Base-by-base conservation (phyloP, 352 stramenopile genomes). In the Phytophthora tubulina region DNA sequence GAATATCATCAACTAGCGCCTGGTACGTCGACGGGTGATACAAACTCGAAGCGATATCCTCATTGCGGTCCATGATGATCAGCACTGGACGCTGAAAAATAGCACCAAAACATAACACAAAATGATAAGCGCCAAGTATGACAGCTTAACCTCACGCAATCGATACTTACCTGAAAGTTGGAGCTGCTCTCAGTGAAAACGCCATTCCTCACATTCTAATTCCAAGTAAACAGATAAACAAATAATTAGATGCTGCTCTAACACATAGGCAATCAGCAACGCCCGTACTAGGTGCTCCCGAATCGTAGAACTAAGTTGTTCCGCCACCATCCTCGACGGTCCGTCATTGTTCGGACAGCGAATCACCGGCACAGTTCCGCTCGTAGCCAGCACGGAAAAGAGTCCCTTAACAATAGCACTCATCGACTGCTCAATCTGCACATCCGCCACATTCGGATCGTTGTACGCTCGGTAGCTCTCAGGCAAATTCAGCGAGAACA, bases 31-130 rank as follows among this genome's bases (percentile, higher is more conserved):
- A 98, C 6, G 93, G 96, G 73, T 99, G 98, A 74, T 99, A 90
- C 49, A 99, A 81, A 53, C 94, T 94, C 44, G 96, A 98, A 17
- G 97, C 89, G 27, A 99, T 82, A 78, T 99, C 97, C 78, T 98
- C 92, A 72, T 98, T 99, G 13, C 98, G 96, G 78, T 99, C 97
- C 81, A 99, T 89, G 60, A 99, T 96, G 41, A 99, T 96, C 59
- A 99, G 66, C 17, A 99, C 88, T 1, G 97, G 97, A 61, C 97
- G 87, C 83, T 97, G 31, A 38, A 49, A 7, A 52, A 35, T 32
- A 35, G n/a, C 27, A 33, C 5, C 42, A 46, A 48, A 0, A 46
- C 21, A 36, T 11, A 51, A 39, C 59, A 66, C 27, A 73, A 32
- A 35, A 45, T 11, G 36, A 63, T 65, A 50, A 78, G 36, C 15